These are phyloP conservation scores for Eucalyptus erythrocorys DNA, from an alignment of 345 rosid species.

Conservation along the genomic window DNA sequence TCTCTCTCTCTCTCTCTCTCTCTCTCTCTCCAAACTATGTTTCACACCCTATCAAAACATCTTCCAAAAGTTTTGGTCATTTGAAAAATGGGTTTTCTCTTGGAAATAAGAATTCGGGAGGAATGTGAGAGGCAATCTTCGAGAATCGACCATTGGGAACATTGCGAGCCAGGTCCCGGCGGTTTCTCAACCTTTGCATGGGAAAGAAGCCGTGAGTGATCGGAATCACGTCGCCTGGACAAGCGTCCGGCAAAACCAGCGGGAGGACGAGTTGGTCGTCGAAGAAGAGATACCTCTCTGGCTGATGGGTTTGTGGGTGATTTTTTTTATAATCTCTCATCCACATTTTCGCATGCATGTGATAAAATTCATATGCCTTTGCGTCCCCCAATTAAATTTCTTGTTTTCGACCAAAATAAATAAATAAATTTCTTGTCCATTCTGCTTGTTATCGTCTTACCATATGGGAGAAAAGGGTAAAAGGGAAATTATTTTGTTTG, in stretches of 20 bases:
- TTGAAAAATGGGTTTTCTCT: neutral
- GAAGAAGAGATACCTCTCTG: constrained; percentile 77
- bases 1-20: too few relatives aligned
- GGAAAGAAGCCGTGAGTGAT: constrained; percentile 1
- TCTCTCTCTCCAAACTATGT: neutral
- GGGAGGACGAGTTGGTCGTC: constrained; percentile 73
- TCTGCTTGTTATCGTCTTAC: neutral
- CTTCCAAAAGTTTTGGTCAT: neutral
- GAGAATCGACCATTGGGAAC: constrained; percentile 1
- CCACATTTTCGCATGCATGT: neutral
- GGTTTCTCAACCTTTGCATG: constrained; percentile 6
- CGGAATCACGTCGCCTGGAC: constrained; percentile 63
- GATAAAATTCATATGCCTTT: neutral
- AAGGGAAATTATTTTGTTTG: neutral
- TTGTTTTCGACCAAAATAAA: too few relatives aligned
- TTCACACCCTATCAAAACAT: neutral
- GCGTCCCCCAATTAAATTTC: neutral
- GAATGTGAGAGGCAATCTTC: constrained; percentile 5
- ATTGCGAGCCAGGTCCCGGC: constrained; percentile 11
- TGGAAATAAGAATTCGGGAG: neutral
- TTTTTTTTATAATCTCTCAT: neutral
- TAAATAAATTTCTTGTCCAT: neutral
- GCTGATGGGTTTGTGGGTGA: constrained; percentile 45
- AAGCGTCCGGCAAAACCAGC: constrained; percentile 56
- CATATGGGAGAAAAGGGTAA: neutral